phyloP scores from a whole-genome alignment of 2,329 filamentous ascomycete species.

The Aspergillus jensenii region DNA sequence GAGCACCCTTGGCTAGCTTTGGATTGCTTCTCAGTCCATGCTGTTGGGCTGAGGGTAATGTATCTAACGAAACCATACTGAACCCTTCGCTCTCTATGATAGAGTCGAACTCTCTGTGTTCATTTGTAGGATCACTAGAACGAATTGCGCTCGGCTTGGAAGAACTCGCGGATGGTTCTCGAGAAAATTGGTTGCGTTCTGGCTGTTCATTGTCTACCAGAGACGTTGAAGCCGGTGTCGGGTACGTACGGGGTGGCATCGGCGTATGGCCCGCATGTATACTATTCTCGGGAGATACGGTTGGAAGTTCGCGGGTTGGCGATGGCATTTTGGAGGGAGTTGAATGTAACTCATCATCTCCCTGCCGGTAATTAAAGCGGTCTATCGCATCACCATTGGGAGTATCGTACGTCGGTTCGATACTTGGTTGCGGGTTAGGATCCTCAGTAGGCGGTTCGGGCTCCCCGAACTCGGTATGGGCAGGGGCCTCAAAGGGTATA shows the following conservation, averaged over 20 bases:
- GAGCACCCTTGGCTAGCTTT: slow-evolving; percentile 24
- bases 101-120: slow-evolving; percentile 52
- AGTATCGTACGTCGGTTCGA: slow-evolving; percentile 29
- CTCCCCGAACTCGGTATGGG: slow-evolving; percentile 13
- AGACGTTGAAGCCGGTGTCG: slow-evolving; percentile 42
- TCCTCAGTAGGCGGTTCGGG: slow-evolving; percentile 1
- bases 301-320: slow-evolving; percentile 25
- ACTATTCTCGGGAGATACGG: slow-evolving; percentile 33
- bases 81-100: slow-evolving; percentile 59
- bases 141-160: slow-evolving; percentile 3
- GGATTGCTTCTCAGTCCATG: slow-evolving; percentile 37
- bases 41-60: slow-evolving; percentile 51
- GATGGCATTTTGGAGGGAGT: slow-evolving; percentile 38
- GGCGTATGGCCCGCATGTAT: slow-evolving; percentile 27
- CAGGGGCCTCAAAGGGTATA: slow-evolving; percentile 22
- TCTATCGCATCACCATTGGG: slow-evolving; percentile 30
- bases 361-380: slow-evolving; percentile 25
- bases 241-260: slow-evolving; percentile 35
- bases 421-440: slow-evolving; percentile 20
- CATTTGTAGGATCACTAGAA: slow-evolving; percentile 38
- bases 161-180: not conserved
- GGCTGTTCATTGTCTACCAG: slow-evolving; percentile 36
- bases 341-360: slow-evolving; percentile 29
- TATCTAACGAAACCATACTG: slow-evolving; percentile 58
- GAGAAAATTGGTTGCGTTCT: slow-evolving; percentile 14